A percentile compares a stretch with the other conserved stretches of the same genome.
Evolutionary conservation across 2,329 filamentous ascomycete species (phyloP).

Genomic region (Pseudogymnoascus sp.): DNA sequence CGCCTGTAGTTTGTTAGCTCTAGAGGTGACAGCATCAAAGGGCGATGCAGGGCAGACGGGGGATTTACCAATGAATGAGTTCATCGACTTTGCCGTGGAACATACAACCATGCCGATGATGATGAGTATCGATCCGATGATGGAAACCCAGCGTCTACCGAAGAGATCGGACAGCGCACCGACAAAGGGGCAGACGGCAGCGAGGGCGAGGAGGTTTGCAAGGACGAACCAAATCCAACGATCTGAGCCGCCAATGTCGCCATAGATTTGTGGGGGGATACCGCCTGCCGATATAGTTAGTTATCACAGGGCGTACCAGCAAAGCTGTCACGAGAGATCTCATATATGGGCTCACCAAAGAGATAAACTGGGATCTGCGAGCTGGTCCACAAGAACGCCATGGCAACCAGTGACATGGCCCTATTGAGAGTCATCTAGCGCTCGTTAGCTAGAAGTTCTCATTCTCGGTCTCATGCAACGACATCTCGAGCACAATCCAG

Average conservation of each 20-base stretch:
- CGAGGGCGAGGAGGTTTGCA: conserved; percentile 46
- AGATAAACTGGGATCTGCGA: conserved; percentile 49
- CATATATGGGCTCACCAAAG: conserved; percentile 31
- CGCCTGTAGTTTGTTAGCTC: conserved; percentile 29
- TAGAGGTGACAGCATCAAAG: background rate
- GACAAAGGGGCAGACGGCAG: conserved; percentile 53
- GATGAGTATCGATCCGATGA: conserved; percentile 44
- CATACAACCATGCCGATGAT: conserved; percentile 52
- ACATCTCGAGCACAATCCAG: background rate
- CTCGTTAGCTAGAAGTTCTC: conserved; percentile 18
- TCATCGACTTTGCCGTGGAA: conserved; percentile 49
- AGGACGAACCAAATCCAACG: conserved; percentile 32
- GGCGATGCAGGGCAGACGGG: background rate
- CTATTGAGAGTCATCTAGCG: conserved; percentile 35
- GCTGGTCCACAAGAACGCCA: conserved; percentile 52
- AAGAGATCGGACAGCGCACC: conserved; percentile 56
- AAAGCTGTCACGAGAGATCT: background rate
- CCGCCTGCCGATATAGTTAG: conserved; percentile 27
- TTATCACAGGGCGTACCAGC: background rate
- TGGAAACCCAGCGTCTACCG: conserved; percentile 50
- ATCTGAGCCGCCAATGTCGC: conserved; percentile 44
- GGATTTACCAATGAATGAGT: conserved; percentile 47
- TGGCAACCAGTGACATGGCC: conserved; percentile 45
- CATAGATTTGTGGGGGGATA: conserved; percentile 44
- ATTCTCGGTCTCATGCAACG: background rate